phyloP scores from a whole-genome alignment of 2,329 filamentous ascomycete genomes.

The Chalaropsis ovoidea region DNA sequence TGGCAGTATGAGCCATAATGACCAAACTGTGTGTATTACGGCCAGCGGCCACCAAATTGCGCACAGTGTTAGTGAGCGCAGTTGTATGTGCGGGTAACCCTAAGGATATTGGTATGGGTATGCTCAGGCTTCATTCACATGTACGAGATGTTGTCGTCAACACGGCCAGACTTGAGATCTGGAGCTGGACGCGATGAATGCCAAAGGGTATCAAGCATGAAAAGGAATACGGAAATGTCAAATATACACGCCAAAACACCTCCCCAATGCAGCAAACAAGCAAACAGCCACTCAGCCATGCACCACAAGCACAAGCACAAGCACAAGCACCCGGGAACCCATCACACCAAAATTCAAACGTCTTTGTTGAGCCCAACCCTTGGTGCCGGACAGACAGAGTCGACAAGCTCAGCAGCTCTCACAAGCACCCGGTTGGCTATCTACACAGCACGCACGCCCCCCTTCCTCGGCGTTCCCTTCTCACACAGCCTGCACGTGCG shows the following conservation, averaged over 20 bases:
- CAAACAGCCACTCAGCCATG: not conserved
- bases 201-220: slow-evolving; percentile 3
- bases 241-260: not conserved
- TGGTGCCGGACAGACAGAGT: not conserved
- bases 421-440: not conserved
- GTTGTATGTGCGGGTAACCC: not conserved
- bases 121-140: not conserved
- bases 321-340: not conserved
- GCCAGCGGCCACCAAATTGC: no score
- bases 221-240: not conserved
- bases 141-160: no score
- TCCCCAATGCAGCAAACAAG: not conserved
- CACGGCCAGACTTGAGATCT: not conserved
- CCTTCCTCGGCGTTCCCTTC: no score
- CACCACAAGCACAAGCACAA: not conserved
- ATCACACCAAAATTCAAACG: not conserved
- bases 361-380: not conserved
- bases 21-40: not conserved
- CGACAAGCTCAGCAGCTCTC: not conserved
- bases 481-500: slow-evolving; percentile 21
- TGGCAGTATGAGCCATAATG: slow-evolving; percentile 20
- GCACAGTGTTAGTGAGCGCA: not conserved
- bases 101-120: not conserved
- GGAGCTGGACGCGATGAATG: not conserved
- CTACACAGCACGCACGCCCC: not conserved